Evolutionary conservation across 1,284 basidiomycete species (phyloP), one percentile per base, ranked within the genome.

Genomic region (Sanguinoderma infundibulare): DNA sequence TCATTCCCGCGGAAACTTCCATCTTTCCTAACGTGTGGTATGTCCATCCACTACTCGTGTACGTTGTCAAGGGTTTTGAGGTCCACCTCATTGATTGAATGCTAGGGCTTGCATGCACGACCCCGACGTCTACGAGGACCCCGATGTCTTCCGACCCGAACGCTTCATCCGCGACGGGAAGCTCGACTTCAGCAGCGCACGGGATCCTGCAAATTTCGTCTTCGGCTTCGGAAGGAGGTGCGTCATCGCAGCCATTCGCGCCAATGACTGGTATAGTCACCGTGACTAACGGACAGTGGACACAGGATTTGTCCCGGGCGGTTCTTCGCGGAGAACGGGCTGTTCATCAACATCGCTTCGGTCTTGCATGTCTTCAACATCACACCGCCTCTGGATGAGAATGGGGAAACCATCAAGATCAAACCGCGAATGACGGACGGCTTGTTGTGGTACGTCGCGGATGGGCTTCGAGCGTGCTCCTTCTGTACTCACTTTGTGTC

Each of bases 11-110:
- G 26, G 69, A 67, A 7, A 59, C 70, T 0, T 53, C 57, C 7
- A 42, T 71, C 20, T 53, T 70, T 6, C 57, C 67, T 8, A 74
- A 74, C 50, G 46, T 69, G 14, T 74, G 73, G 74, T 72, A 59
- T 34, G 65, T 10, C 32, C 1, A 17, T 2, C 36, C 17, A 3
- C 15, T 62, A 61, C 6, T 20, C 38, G 42, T 47, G 20, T 9
- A 46, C 7, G n/a, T 53, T 5, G n/a, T 14, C 9, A 22, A 24
- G 6, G 26, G 5, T 5, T 6, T 26, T 44, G 7, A 40, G 15
- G n/a, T 2, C 2, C 26, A n/a, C 15, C 22, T 14, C 17, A 17
- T 5, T 22, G n/a, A 0, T 38, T 65, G 66, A 17, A 7, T 22
- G n/a, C 0, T 38, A 67, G 66, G 63, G 47, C 53, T 2, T 66